phyloP scores from a whole-genome alignment of 2,329 filamentous ascomycete species.

The Cadophora luteo-olivacea region DNA sequence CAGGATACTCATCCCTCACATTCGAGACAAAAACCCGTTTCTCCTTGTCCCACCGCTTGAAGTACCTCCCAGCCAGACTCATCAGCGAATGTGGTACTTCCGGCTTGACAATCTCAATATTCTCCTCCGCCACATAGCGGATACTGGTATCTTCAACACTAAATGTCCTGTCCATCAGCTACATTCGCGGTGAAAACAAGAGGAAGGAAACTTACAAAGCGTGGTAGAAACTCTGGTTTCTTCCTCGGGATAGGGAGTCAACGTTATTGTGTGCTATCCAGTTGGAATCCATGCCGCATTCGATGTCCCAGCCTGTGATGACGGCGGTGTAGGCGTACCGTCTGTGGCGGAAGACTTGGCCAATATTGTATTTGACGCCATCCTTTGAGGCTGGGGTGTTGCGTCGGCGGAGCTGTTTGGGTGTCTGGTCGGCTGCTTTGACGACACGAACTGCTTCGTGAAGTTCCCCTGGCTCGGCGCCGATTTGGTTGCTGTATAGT shows the following conservation, averaged over 20 bases:
- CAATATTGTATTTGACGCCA: conserved; percentile 72
- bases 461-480: conserved; percentile 46
- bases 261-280: conserved; percentile 71
- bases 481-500: conserved; percentile 43
- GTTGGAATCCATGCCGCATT: conserved; percentile 60
- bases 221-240: conserved; percentile 80
- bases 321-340: conserved; percentile 81
- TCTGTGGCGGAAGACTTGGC: conserved; percentile 83
- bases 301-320: conserved; percentile 80
- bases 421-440: conserved; percentile 60
- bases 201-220: conserved; percentile 71
- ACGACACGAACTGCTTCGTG: conserved; percentile 61
- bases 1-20: conserved; percentile 80
- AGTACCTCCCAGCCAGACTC: conserved; percentile 79
- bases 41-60: conserved; percentile 80
- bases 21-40: conserved; percentile 82
- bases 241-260: conserved; percentile 62
- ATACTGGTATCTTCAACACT: conserved; percentile 72
- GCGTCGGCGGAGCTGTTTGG: conserved; percentile 52
- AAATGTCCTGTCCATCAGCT: conserved; percentile 41
- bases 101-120: conserved; percentile 68
- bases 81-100: conserved; percentile 66
- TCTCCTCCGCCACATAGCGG: conserved; percentile 82
- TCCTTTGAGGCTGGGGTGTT: conserved; percentile 35
- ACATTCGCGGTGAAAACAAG: conserved; percentile 18